These are phyloP conservation scores for Cyclotella choctawhatcheeana DNA, from an alignment of 108 stramenopile genomes.

Conservation along the genomic window DNA sequence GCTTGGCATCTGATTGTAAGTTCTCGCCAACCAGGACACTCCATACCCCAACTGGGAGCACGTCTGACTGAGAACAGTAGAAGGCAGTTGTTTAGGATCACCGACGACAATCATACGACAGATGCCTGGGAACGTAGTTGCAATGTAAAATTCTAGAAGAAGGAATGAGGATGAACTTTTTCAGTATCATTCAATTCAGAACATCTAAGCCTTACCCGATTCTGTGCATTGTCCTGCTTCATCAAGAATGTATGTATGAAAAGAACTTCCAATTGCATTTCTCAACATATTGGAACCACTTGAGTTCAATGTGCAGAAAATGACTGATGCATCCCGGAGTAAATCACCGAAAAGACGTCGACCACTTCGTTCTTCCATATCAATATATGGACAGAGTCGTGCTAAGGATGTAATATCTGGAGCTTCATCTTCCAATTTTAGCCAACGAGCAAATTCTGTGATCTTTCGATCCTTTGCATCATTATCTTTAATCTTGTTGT, in stretches of 20 bases:
- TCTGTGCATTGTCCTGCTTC: slow-evolving; percentile 23
- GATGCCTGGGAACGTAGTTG: slow-evolving; percentile 34
- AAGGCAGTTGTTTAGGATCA: slow-evolving; percentile 27
- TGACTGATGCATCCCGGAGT: neutral
- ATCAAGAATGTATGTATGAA: slow-evolving; percentile 16
- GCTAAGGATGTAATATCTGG: neutral
- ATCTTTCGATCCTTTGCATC: neutral
- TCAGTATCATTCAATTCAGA: neutral
- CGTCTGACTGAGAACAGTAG: slow-evolving; percentile 19
- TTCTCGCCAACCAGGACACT: slow-evolving; percentile 17
- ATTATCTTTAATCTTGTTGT: neutral
- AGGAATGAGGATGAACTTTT: neutral
- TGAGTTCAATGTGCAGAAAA: slow-evolving; percentile 19
- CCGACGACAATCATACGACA: slow-evolving; percentile 24
- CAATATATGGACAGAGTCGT: slow-evolving; percentile 13
- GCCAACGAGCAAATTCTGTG: slow-evolving; percentile 17
- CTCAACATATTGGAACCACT: slow-evolving; percentile 9
- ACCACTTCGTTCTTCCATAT: neutral
- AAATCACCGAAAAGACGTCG: neutral
- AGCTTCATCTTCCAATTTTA: neutral
- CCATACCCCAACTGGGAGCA: slow-evolving; percentile 17
- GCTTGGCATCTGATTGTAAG: neutral
- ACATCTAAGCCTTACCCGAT: neutral
- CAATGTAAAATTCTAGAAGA: slow-evolving; percentile 35
- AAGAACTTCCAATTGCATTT: neutral